Evolutionary conservation across 257 asterid species (phyloP), one percentile per base, ranked within the genome.

Genomic region (Nicotiana benthamiana): DNA sequence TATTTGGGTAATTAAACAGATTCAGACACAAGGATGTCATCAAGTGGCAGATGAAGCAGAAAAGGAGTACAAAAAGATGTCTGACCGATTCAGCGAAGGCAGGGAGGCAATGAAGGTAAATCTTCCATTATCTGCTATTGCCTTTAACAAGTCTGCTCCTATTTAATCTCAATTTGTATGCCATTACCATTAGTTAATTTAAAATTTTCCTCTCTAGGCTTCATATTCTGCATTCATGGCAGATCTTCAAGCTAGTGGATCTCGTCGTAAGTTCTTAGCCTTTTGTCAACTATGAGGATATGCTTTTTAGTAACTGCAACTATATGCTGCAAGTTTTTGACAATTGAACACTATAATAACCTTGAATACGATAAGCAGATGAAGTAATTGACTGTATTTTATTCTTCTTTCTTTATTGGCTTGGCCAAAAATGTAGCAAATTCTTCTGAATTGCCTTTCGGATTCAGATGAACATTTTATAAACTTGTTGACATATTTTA

Each of bases 51-150:
- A 92, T 80, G 97, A 91, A 87, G 92, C 91, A 76, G 98, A 93
- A 75, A 91, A 83, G 87, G 97, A 93, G 56, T 85, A 85, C 81
- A 90, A 91, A 89, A 91, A 91, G 85, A 84, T 90, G 82, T 84
- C 87, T 79, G 95, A 86, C 54, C 85, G 91, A 84, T 89, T 92
- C 83, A 86, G 77, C 66, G 96, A 90, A 87, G 97, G 96, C 59
- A 90, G 84, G 80, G 95, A 92, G 81, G 92, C 95, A 75, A 92
- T 93, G 97, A 89, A 89, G 94, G 99, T 93, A 76, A 75, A 86
- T 20, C 40, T n/a, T 51, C 66, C 36, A 24, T 64, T 57, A 22
- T 53, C 63, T 64, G 77, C 36, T 79, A 27, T 48, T 63, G 13
- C 63, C 36, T 72, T 48, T 72, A 22, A 72, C 40, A 72, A 24